Percentiles rank a stretch among this genome's conserved stretches.
Evolutionary conservation across 208 protist species (phyloP).

Genomic region (Trypanosoma mega): DNA sequence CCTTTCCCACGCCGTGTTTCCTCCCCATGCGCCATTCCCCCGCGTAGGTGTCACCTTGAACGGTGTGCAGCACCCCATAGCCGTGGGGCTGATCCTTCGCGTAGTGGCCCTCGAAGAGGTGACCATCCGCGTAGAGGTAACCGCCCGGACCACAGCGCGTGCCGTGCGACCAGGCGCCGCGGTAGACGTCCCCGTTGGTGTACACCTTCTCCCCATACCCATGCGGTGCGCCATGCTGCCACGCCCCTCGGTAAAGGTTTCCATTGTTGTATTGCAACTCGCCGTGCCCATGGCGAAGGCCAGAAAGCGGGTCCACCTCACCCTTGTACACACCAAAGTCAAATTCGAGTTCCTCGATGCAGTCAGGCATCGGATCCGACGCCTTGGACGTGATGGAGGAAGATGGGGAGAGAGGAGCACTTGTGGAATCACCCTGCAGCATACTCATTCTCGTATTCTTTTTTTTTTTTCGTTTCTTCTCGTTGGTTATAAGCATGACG

Average conservation of each 20-base stretch:
- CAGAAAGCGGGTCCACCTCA: slow-evolving; percentile 43
- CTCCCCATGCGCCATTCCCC: slow-evolving; percentile 55
- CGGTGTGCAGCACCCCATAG: slow-evolving; percentile 61
- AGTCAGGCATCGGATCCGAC: background rate
- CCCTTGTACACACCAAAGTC: slow-evolving; percentile 65
- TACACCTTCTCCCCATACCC: slow-evolving; percentile 74
- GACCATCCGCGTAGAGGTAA: slow-evolving; percentile 53
- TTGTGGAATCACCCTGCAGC: background rate
- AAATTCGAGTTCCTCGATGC: slow-evolving; percentile 39
- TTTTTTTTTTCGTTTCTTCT: too few relatives aligned
- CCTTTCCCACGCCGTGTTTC: slow-evolving; percentile 60
- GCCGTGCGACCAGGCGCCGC: slow-evolving; percentile 62
- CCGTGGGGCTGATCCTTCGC: slow-evolving; percentile 53
- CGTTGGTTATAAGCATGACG: too few relatives aligned
- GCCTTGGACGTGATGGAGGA: background rate
- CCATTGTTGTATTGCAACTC: slow-evolving; percentile 63
- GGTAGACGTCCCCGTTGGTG: slow-evolving; percentile 75
- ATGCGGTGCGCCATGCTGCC: slow-evolving; percentile 54
- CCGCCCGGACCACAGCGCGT: slow-evolving; percentile 58
- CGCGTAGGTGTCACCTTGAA: slow-evolving; percentile 60
- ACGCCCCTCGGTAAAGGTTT: slow-evolving; percentile 78
- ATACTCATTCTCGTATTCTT: background rate
- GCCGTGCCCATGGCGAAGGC: slow-evolving; percentile 62
- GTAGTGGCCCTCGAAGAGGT: slow-evolving; percentile 82
- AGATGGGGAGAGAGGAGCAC: background rate